Evolutionary conservation across 306 rosid genomes (phyloP).

Genomic region (Dalbergia cultrata): DNA sequence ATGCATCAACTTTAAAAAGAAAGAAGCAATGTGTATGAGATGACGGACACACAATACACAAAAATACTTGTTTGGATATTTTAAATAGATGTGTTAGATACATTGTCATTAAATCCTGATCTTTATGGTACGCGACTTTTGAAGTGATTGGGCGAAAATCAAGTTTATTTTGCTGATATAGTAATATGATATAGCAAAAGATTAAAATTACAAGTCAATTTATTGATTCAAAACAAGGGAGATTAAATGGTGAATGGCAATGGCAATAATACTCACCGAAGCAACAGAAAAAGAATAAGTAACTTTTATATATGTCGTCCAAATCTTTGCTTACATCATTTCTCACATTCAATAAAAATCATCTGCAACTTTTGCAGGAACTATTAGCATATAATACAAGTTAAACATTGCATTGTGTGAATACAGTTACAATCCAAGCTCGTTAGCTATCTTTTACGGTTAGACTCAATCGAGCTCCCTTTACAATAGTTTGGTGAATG

Average conservation of each 20-base stretch:
- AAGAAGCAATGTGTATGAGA: not conserved
- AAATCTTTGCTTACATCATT: constrained; percentile 40
- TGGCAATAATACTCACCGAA: not conserved
- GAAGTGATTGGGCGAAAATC: no score
- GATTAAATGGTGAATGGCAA: not conserved
- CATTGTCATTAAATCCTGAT: no score
- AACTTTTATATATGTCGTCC: constrained; percentile 11
- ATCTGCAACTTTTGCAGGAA: constrained; percentile 57
- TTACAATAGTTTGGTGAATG: not conserved
- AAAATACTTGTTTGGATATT: not conserved
- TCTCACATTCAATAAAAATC: constrained; percentile 45
- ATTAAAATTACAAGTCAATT: no score
- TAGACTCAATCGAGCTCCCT: not conserved
- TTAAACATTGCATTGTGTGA: constrained; percentile 30
- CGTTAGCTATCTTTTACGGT: not conserved
- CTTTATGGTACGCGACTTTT: no score
- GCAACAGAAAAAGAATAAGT: constrained; percentile 8
- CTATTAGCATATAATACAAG: constrained; percentile 34
- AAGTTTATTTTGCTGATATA: no score
- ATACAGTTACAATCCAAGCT: constrained; percentile 28
- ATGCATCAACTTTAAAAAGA: not conserved
- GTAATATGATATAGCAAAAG: no score
- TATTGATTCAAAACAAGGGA: no score
- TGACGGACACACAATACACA: not conserved
- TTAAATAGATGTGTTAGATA: no score